Evolutionary conservation across 768 basidiomycete species (phyloP), one percentile per base, ranked within the genome.

Genomic region (Panaeolus papilionaceus): DNA sequence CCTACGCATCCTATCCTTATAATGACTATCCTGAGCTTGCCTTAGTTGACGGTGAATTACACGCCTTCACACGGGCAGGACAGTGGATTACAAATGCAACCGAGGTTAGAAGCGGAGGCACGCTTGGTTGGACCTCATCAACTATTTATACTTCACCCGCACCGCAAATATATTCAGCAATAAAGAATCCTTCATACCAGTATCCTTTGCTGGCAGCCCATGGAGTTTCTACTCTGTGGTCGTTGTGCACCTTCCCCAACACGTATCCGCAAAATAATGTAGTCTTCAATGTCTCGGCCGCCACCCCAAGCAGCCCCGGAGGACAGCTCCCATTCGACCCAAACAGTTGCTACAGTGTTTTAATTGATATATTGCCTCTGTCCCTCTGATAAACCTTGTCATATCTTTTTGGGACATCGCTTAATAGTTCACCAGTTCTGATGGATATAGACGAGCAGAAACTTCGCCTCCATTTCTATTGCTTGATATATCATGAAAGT

Each of bases 1-100:
- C 86, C 2, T 84, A 75, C 51, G 80, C 80, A 26, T 84, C 85
- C 14, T 87, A 76, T 73, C 85, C 84, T 14, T 85, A 83, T 77
- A 79, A 86, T 74, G 80, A 84, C 54, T 86, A 79, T 70, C 83
- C 86, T 0, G 61, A 72, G 14, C 67, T 87, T 12, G 75, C 78
- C 37, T 78, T 88, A 63, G 63, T 75, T 8, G 68, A 81, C 47
- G 77, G 79, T 38, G 77, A 76, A 8, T 71, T 88, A 18, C 76
- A 78, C 28, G 84, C 84, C 1, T 79, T 79, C 65, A 69, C 67
- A n/a, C 23, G 72, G 37, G 72, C 70, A 2, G 80, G 80, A 18
- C 69, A 75, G 20, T 82, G 79, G 79, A 71, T 71, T 58, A 81
- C 81, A 5, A 84, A 83, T 66, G 80, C 81, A 12, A 83, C 82